Conservation (phyloP, 1,139 yeast genomes). For the Suhomyces atakaporum region DNA sequence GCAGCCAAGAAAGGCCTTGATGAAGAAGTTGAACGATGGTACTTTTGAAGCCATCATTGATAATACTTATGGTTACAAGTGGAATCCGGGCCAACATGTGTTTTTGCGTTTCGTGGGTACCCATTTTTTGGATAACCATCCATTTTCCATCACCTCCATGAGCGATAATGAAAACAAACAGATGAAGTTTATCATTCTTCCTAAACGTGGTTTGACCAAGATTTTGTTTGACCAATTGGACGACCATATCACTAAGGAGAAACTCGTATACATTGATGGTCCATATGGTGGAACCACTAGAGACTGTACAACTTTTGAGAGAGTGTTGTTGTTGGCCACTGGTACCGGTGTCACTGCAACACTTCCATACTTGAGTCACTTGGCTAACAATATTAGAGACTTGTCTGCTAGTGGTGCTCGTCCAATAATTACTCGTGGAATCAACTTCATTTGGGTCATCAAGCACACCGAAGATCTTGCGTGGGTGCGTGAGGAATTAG, state of each 20-base stretch:
- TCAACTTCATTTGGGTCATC: constrained; percentile 55
- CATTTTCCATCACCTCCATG: constrained; percentile 55
- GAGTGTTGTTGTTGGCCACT: constrained; percentile 43
- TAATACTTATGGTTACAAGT: constrained; percentile 39
- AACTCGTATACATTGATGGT: constrained; percentile 55
- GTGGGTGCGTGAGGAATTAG: constrained; percentile 50
- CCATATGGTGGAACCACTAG: constrained; percentile 65
- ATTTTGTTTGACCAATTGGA: constrained; percentile 31
- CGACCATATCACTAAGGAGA: constrained; percentile 22
- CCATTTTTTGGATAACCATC: constrained; percentile 57
- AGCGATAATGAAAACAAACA: constrained; percentile 30
- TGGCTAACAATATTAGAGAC: constrained; percentile 19
- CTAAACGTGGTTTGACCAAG: constrained; percentile 54
- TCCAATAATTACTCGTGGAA: constrained; percentile 22
- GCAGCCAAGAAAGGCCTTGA: constrained; percentile 47
- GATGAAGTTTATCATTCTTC: constrained; percentile 52
- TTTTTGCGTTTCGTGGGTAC: constrained; percentile 51
- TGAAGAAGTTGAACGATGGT: constrained; percentile 32
- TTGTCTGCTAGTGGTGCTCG: constrained; percentile 15
- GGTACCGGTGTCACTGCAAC: constrained; percentile 63
- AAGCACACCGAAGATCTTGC: constrained; percentile 36
- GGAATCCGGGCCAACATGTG: constrained; percentile 67
- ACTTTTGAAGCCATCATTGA: constrained; percentile 46
- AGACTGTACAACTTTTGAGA: constrained; percentile 51
- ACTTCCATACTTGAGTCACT: constrained; percentile 45